Conservation (phyloP, 1,284 basidiomycete species). For the Salmacisia buchloeana region DNA sequence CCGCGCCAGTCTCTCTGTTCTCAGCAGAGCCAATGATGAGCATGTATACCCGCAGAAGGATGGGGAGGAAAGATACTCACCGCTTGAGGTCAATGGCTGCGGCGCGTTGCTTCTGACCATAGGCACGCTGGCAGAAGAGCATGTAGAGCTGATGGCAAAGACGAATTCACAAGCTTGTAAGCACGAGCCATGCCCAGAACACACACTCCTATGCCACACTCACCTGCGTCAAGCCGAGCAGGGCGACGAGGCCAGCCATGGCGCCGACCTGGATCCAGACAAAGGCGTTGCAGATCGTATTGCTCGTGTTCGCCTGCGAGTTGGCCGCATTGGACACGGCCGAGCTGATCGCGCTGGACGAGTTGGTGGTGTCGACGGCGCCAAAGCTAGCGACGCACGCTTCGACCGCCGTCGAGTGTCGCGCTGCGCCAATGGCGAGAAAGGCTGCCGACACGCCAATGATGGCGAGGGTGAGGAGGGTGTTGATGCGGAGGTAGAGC, state of each 20-base stretch:
- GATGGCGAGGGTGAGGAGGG: constrained; percentile 33
- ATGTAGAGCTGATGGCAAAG: constrained; percentile 41
- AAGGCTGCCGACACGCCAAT: constrained; percentile 38
- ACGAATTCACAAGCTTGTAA: neutral
- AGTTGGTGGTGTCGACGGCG: constrained; percentile 13
- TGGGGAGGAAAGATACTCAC: neutral
- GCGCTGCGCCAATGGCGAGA: constrained; percentile 28
- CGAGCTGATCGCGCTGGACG: constrained; percentile 10
- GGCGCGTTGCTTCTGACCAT: constrained; percentile 37
- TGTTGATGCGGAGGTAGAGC: constrained; percentile 43
- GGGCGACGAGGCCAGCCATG: constrained; percentile 37
- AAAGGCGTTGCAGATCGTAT: constrained; percentile 42
- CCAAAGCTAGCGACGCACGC: constrained; percentile 32
- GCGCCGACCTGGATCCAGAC: constrained; percentile 46
- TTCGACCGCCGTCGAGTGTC: constrained; percentile 27
- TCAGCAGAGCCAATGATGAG: neutral
- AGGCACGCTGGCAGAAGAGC: constrained; percentile 39
- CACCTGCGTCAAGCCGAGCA: constrained; percentile 42
- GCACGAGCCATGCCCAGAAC: too few species aligned
- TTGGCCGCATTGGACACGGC: constrained; percentile 15
- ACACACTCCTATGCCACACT: too few species aligned
- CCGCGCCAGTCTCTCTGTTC: neutral
- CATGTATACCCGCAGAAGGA: neutral
- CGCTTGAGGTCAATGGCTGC: constrained; percentile 20
- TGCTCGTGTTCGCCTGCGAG: constrained; percentile 18